Base-by-base conservation (phyloP, 1,284 basidiomycete genomes). In the Cryptococcus sp. region DNA sequence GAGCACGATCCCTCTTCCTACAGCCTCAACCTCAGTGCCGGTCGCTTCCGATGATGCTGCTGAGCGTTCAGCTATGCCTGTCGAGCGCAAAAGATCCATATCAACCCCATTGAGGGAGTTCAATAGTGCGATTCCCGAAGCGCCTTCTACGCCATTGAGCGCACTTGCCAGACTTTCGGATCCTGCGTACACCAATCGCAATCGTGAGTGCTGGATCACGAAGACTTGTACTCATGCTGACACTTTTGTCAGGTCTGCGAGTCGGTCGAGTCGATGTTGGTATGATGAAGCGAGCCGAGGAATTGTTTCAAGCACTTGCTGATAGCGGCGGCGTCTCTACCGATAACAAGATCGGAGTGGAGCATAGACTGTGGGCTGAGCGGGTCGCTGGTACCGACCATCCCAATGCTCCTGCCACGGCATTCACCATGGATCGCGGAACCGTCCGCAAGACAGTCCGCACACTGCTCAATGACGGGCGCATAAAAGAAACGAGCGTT, bases 341-440 rank as follows among this genome's bases (percentile, higher is more conserved):
- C 20, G 64, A 71, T 45, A 50, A 53, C 17, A 66, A 66, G 44
- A 57, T 76, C 13, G 57, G 57, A 2, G 56, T 54, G 19, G 66
- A 66, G 39, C 69, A 73, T 52, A 57, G 55, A 15, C 57, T 57
- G 2, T 77, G 75, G 75, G 52, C 68, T 1, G 50, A 62, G 47
- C 61, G 66, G 20, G 62, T 65, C 19, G 74, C 71, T 2, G 75
- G 75, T 1, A 72, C 72, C 0, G 68, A 72, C 42, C 64, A 65
- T 47, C 71, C 72, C 3, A 50, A 65, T 50, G 73, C 75, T 1
- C 75, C 75, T 17, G 35, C 57, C 5, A 50, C 53, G 13, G 63
- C 53, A 7, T 59, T 65, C n/a, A 60, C 50, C 20, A 75, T 77
- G 74, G 75, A 77, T 50, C 66, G 74, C 31, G 59, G 59, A 20